Evolutionary conservation across 805 yeast genomes (phyloP).

Genomic region (Saccharomycopsis sp.): DNA sequence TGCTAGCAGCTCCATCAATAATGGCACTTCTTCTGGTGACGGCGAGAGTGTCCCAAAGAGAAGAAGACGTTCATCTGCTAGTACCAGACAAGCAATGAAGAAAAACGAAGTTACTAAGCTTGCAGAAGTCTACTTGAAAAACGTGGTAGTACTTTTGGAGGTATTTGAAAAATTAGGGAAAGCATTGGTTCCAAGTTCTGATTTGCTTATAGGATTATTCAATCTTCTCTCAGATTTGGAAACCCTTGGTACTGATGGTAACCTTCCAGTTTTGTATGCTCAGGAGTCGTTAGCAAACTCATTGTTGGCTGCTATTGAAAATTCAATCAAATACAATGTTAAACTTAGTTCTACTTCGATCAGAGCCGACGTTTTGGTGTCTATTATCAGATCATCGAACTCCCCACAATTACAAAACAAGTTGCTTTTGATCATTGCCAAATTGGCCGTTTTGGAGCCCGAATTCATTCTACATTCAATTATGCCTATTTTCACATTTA

Average conservation of each 20-base stretch:
- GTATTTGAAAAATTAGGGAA: slow-evolving; percentile 50
- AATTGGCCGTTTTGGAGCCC: slow-evolving; percentile 82
- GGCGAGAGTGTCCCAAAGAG: slow-evolving; percentile 53
- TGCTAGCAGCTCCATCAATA: slow-evolving; percentile 26
- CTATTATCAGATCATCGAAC: slow-evolving; percentile 79
- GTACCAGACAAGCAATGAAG: slow-evolving; percentile 69
- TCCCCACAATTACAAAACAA: slow-evolving; percentile 96
- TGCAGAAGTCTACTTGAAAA: slow-evolving; percentile 74
- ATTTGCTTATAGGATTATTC: slow-evolving; percentile 46
- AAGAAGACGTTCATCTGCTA: slow-evolving; percentile 75
- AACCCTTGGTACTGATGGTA: slow-evolving; percentile 84
- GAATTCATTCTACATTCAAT: slow-evolving; percentile 90
- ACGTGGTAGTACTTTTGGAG: slow-evolving; percentile 73
- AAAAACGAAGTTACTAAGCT: slow-evolving; percentile 59
- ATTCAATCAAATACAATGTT: slow-evolving; percentile 37
- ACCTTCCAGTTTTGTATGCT: slow-evolving; percentile 81
- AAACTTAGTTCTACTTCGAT: slow-evolving; percentile 56
- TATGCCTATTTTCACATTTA: slow-evolving; percentile 98
- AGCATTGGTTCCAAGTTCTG: slow-evolving; percentile 33
- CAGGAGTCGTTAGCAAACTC: slow-evolving; percentile 88
- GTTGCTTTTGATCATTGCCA: slow-evolving; percentile 74
- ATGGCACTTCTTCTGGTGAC: slow-evolving; percentile 24
- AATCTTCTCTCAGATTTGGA: slow-evolving; percentile 66
- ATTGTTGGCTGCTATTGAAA: slow-evolving; percentile 61
- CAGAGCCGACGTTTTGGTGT: slow-evolving; percentile 85